Conservation (phyloP, 1,284 basidiomycete species). For the Violaceomyces palustris region DNA sequence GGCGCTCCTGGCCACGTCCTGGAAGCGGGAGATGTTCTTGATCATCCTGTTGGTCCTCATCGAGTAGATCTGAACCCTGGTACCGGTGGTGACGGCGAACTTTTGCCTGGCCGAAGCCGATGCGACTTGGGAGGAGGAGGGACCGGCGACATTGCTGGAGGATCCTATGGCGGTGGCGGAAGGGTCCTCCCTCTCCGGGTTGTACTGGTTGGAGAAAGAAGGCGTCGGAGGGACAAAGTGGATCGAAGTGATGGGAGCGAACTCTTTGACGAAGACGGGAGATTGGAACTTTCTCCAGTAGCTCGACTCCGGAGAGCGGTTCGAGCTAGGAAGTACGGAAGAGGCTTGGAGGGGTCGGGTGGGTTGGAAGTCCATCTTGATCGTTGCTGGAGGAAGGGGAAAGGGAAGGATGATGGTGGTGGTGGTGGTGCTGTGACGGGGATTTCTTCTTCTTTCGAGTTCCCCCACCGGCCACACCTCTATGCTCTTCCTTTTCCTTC, state of each 20-base stretch:
- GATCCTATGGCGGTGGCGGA: background rate
- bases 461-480: no score
- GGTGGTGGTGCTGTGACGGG: background rate
- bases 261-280: constrained; percentile 49
- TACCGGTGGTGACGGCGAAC: constrained; percentile 91
- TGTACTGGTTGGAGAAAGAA: constrained; percentile 14
- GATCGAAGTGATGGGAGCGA: constrained; percentile 49
- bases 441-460: background rate
- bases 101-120: constrained; percentile 53
- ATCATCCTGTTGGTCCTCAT: constrained; percentile 89
- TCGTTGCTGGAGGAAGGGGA: background rate
- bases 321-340: constrained; percentile 12
- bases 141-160: background rate
- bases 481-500: no score
- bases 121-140: constrained; percentile 13
- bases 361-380: constrained; percentile 16
- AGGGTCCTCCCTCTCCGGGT: no score
- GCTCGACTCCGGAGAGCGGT: constrained; percentile 33
- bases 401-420: background rate
- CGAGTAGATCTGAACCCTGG: constrained; percentile 90
- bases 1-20: constrained; percentile 77
- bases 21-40: constrained; percentile 94
- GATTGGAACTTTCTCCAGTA: constrained; percentile 49
- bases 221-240: constrained; percentile 43
- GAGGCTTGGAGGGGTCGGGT: constrained; percentile 11